Conservation (phyloP, 169 alveolate genomes). For the Theileria sp. region DNA sequence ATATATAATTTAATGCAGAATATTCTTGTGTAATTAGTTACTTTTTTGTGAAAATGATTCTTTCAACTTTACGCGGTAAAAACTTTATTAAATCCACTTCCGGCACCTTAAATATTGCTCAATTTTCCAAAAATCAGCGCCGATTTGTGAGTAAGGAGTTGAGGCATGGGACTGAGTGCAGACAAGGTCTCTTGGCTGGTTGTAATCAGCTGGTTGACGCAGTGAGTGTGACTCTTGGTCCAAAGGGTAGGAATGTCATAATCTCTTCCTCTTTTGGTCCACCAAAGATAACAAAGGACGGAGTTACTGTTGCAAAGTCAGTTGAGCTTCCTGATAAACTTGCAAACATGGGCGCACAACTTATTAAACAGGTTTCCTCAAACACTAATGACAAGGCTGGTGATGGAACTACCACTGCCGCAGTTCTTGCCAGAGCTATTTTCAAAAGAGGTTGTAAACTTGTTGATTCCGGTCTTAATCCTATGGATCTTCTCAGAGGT, state of each 20-base stretch:
- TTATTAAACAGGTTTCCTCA: conserved; percentile 96
- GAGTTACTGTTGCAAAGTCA: conserved; percentile 99
- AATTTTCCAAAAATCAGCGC: conserved; percentile 26
- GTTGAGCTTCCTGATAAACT: conserved; percentile 91
- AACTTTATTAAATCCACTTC: background rate
- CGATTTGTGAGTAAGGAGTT: conserved; percentile 72
- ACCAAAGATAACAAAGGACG: conserved; percentile 99
- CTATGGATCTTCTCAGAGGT: conserved; percentile 97
- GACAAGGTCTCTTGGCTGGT: conserved; percentile 79
- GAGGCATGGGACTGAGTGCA: conserved; percentile 73
- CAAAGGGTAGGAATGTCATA: conserved; percentile 98
- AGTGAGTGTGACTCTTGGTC: conserved; percentile 98
- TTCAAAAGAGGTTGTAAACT: conserved; percentile 97
- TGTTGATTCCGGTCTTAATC: conserved; percentile 99
- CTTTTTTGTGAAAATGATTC: conserved; percentile 9
- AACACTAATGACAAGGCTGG: conserved; percentile 98
- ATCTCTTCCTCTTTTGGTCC: conserved; percentile 91
- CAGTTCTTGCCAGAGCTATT: conserved; percentile 97
- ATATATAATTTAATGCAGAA: conserved; percentile 11
- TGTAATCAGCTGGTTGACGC: conserved; percentile 97
- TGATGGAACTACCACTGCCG: conserved; percentile 99
- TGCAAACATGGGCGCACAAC: conserved; percentile 96
- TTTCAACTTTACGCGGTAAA: conserved; percentile 26
- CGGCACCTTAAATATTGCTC: background rate
- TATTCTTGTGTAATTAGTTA: background rate